These are phyloP conservation scores for Silene noctiflora DNA, from an alignment of 179 eudicot genomes.

Conservation along the genomic window DNA sequence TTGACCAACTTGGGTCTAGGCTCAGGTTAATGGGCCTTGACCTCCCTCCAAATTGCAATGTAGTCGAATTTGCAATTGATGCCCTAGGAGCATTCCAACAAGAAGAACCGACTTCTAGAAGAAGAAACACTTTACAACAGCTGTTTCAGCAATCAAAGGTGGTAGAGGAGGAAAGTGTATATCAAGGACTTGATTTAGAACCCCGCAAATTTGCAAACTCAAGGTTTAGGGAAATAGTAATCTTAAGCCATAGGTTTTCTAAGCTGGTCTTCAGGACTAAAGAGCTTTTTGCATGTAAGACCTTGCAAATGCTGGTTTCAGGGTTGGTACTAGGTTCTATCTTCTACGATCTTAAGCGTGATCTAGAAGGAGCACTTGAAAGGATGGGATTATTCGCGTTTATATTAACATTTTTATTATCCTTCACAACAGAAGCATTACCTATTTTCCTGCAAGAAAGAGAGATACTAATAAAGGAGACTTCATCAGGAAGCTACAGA, in stretches of 20 bases:
- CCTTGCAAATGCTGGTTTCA: conserved; percentile 71
- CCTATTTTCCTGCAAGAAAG: conserved; percentile 92
- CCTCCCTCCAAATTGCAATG: conserved; percentile 67
- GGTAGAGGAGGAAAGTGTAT: conserved; percentile 48
- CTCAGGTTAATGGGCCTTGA: conserved; percentile 55
- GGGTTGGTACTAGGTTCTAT: conserved; percentile 85
- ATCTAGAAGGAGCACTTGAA: conserved; percentile 72
- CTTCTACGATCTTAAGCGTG: conserved; percentile 57
- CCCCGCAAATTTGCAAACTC: conserved; percentile 47
- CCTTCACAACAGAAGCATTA: conserved; percentile 84
- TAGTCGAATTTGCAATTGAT: conserved; percentile 88
- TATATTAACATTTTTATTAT: conserved; percentile 69
- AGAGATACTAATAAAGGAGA: conserved; percentile 91
- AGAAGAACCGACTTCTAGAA: conserved; percentile 26
- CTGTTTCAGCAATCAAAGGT: conserved; percentile 86
- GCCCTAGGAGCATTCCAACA: conserved; percentile 55
- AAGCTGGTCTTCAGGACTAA: conserved; percentile 74
- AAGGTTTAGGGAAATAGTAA: conserved; percentile 49
- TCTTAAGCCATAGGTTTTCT: conserved; percentile 71
- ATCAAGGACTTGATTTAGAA: conserved; percentile 27
- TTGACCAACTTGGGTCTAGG: conserved; percentile 53
- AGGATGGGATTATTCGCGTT: conserved; percentile 90
- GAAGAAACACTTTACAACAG: conserved; percentile 67
- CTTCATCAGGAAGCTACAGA: conserved; percentile 82
- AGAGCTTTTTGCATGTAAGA: conserved; percentile 79